Base-by-base conservation (phyloP, 2,329 filamentous ascomycete genomes). In the Fusarium torreyae region DNA sequence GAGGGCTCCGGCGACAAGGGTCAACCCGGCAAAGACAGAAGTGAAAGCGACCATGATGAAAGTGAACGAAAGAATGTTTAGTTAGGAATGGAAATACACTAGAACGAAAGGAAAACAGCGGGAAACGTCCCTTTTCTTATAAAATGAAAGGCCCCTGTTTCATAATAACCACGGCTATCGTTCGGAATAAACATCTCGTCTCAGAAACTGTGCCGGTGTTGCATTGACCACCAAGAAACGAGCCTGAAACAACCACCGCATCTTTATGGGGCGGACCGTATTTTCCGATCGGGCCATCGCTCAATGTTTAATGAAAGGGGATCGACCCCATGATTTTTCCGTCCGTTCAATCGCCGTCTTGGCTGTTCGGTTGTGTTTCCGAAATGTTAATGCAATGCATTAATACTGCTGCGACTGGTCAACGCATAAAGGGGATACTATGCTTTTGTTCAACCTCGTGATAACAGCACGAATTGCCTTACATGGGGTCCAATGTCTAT, bases 1-100 rank as follows among this genome's bases (percentile, higher is more conserved):
- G 33, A 75, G 59, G 57, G 67, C 63, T 34, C 62, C 62, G 55
- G 62, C 62, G 65, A 70, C 68, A 43, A 74, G 70, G 55, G 66
- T 64, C 54, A 77, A 65, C 62, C 74, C 72, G 52, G 63, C 48
- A 49, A 76, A 44, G 48, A 76, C 52, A 49, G 75, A 71, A 52
- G 64, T 71, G 61, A 76, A 72, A 38, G 56, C 53, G 62, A 75
- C 68, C 74, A 71, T 57, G 48, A 67, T 48, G 40, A 66, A 70
- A 17, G 38, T 67, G 45, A 73, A 51, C 8, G 63, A 66, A 50
- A 63, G 74, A 53, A 40, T 73, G 58, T 50, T 66, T 20, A 20
- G 50, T 13, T 66, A 24, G 15, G 54, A 50, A 53, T 18, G 48
- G 26, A 20, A 46, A 4, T 26, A 46, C 13, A 13, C 40, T 46